Evolutionary conservation across 1,139 yeast genomes (phyloP).

Genomic region (Pneumocystis murina): DNA sequence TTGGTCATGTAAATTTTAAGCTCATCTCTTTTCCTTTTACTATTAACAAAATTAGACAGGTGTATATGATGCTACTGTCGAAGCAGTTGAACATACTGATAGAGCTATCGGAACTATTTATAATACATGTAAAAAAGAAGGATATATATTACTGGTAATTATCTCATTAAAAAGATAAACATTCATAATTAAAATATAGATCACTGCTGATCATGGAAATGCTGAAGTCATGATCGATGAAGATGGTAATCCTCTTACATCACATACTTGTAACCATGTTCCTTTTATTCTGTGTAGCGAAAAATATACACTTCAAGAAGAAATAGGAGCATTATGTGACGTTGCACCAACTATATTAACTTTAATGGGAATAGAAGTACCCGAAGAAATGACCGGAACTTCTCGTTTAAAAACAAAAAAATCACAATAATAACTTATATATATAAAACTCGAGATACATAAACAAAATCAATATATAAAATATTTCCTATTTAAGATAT

Average conservation of each 20-base stretch:
- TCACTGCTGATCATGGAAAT: conserved; percentile 17
- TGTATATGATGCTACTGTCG: conserved; percentile 15
- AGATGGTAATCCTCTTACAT: conserved; percentile 15
- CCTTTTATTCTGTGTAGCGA: conserved; percentile 16
- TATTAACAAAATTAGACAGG: conserved; percentile 10
- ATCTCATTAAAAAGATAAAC: not conserved
- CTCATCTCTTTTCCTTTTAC: not conserved
- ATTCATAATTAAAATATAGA: not conserved
- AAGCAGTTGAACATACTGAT: conserved; percentile 16
- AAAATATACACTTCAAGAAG: conserved; percentile 12
- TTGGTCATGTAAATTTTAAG: conserved; percentile 11
- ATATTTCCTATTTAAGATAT: not conserved
- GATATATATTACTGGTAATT: conserved; percentile 11
- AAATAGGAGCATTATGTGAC: conserved; percentile 15
- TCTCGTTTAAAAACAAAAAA: conserved; percentile 4
- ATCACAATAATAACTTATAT: not conserved
- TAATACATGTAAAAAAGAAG: conserved; percentile 13
- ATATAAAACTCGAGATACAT: not conserved
- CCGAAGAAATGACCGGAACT: conserved; percentile 16
- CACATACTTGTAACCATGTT: conserved; percentile 15
- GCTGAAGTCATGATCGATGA: conserved; percentile 17
- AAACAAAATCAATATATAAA: not conserved
- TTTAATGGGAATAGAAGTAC: conserved; percentile 13
- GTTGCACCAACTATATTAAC: conserved; percentile 16
- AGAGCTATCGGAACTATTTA: conserved; percentile 14